Evolutionary conservation across 495 filamentous ascomycete species (phyloP).

Genomic region (Xylaria nigripes): DNA sequence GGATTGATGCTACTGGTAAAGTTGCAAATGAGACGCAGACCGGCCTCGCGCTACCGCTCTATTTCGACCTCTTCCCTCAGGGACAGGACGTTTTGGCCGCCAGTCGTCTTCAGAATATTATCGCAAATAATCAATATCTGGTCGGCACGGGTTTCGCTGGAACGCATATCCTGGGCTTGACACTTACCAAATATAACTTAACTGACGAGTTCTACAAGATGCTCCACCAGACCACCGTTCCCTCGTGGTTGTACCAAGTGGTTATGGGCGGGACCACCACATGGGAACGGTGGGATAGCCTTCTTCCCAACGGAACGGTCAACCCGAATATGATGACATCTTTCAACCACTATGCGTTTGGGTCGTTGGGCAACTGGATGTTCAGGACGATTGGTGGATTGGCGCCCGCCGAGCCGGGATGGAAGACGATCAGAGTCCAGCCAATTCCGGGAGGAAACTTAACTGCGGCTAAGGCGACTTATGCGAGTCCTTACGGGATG

Average conservation of each 20-base stretch:
- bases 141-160: slow-evolving; percentile 49
- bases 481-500: slow-evolving; percentile 23
- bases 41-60: slow-evolving; percentile 34
- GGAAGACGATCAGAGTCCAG: slow-evolving; percentile 25
- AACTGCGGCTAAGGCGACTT: slow-evolving; percentile 22
- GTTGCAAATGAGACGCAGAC: slow-evolving; percentile 45
- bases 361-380: slow-evolving; percentile 30
- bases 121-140: slow-evolving; percentile 33
- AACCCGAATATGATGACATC: slow-evolving; percentile 49
- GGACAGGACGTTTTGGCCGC: slow-evolving; percentile 23
- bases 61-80: slow-evolving; percentile 35
- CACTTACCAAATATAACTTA: slow-evolving; percentile 32
- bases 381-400: slow-evolving; percentile 26
- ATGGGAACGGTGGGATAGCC: slow-evolving; percentile 52
- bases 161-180: slow-evolving; percentile 41
- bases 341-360: slow-evolving; percentile 39
- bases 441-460: slow-evolving; percentile 26
- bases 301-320: slow-evolving; percentile 40
- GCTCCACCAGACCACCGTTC: slow-evolving; percentile 27
- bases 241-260: slow-evolving; percentile 47
- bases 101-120: slow-evolving; percentile 28
- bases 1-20: slow-evolving; percentile 30
- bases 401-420: slow-evolving; percentile 26
- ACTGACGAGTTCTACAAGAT: slow-evolving; percentile 28
- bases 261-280: slow-evolving; percentile 45